Base-by-base conservation (phyloP, 2,329 filamentous ascomycete species). In the Arachnomyces sp. region DNA sequence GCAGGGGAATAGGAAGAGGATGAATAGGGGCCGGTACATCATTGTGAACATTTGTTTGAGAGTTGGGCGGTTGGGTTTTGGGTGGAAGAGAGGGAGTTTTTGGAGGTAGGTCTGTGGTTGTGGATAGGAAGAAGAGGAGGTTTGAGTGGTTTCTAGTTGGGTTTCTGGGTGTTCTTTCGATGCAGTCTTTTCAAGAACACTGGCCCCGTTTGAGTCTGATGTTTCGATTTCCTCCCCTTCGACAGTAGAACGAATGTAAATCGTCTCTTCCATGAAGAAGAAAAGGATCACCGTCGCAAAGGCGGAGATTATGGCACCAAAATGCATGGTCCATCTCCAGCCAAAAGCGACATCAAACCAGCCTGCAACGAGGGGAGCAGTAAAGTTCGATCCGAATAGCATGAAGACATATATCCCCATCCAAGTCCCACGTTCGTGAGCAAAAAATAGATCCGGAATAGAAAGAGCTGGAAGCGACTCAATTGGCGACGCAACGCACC, bases 251-350 rank as follows among this genome's bases (percentile, higher is more conserved):
- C 70, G 66, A 37, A 62, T 55, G 51, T 71, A 77, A 51, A 74
- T 78, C 4, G 76, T 77, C 54, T 79, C 76, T 54, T 79, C 76
- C 64, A 77, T 70, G 53, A 72, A 70, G 49, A 79, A 72, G 58
- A 76, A 77, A 2, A 73, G 56, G 46, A 76, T 65, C 13, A 78
- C 49, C 29, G 73, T 70, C 7, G 59, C 63, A 1, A 70, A 55
- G 1, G 58, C 72, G 2, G 60, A 55, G 46, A 79, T 66, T 18
- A 80, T 77, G 3, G 74, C 71, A 28, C 68, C 69, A 63, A 72
- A 76, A 48, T 71, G 68, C 57, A 72, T 59, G 12, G 67, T 63
- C 68, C 71, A 75, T 39, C 64, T 45, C 71, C 71, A 75, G 2
- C 70, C 69, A 43, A 64, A 60, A 1, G 61, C 62, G 31, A 73